Percentiles rank a stretch among this genome's conserved stretches.
Conservation (phyloP, 345 rosid species). For the Populus deltoides region DNA sequence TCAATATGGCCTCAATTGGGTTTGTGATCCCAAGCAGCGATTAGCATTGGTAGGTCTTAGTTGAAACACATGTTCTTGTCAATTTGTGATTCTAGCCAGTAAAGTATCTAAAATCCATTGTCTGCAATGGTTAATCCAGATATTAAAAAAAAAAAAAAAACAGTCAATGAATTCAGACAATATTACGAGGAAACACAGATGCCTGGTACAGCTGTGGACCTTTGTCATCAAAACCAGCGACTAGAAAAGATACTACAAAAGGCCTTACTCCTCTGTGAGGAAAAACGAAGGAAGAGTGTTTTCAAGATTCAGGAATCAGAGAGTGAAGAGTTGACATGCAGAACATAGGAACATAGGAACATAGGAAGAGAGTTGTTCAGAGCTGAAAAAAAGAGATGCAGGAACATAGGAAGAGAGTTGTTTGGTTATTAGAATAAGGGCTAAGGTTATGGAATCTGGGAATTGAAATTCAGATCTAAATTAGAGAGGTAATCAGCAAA, state of each 20-base stretch:
- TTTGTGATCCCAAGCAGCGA: too few species aligned
- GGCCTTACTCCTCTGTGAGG: slow-evolving; percentile 85
- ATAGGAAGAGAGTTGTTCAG: too few species aligned
- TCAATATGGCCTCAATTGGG: too few species aligned
- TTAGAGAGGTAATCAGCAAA: too few species aligned
- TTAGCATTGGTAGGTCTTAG: too few species aligned
- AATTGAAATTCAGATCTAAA: not conserved
- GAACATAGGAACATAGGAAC: too few species aligned
- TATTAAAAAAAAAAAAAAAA: too few species aligned
- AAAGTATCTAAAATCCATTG: too few species aligned
- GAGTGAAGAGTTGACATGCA: not conserved
- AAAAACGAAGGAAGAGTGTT: slow-evolving; percentile 1
- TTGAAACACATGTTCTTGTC: too few species aligned
- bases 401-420: not conserved
- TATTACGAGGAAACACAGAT: not conserved
- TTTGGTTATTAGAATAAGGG: not conserved
- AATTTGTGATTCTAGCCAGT: too few species aligned
- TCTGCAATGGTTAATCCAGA: not conserved
- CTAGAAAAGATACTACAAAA: slow-evolving; percentile 87
- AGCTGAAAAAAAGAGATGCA: too few species aligned
- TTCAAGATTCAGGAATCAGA: not conserved
- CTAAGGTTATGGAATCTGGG: not conserved
- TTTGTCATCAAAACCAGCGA: slow-evolving; percentile 92
- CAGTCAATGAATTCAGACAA: not conserved
- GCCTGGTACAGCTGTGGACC: slow-evolving; percentile 71